Evolutionary conservation across 257 asterid species (phyloP), one percentile per base, ranked within the genome.

Genomic region (Ophiorrhiza pumila): DNA sequence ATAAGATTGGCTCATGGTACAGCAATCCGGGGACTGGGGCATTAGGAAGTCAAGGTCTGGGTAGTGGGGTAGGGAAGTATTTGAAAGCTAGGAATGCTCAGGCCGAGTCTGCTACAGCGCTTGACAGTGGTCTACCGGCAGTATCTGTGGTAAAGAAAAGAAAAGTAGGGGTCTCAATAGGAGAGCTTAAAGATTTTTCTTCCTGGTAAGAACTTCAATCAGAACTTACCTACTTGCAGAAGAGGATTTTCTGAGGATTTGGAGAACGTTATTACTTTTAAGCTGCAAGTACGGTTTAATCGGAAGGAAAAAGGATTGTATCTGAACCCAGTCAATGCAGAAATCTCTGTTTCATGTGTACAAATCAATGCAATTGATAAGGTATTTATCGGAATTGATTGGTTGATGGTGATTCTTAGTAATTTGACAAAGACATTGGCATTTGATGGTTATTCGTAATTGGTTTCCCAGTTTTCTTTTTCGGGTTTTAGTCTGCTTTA

Each of bases 1-100:
- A 91, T 59, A 88, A 88, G 85, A 79, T 88, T 37, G 99, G 99
- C 27, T 95, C 97, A 22, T 95, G 99, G 98, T 94, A 76, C 83
- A 95, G 96, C 90, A 92, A 87, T 72, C 98, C 98, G 9, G 88
- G 83, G 42, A 85, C 87, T 3, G 80, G 84, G n/a, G 43, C 79
- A 18, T 50, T 82, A 73, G 96, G 85, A 50, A 74, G 76, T 74
- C 86, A 83, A 77, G 81, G 83, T 17, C 78, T 43, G 39, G 93
- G 91, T 31, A 83, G 81, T 76, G 96, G 97, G 41, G 91, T 90
- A 27, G 97, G 99, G 43, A 92, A 83, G 84, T 95, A 95, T 84
- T 72, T 90, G 75, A 86, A 87, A 79, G 81, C 88, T 52, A 79
- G 70, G 78, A 69, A 76, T 46, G 70, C 72, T 31, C 76, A 81